Conservation (phyloP, 2,329 filamentous ascomycete genomes). For the Madurella fahalii region DNA sequence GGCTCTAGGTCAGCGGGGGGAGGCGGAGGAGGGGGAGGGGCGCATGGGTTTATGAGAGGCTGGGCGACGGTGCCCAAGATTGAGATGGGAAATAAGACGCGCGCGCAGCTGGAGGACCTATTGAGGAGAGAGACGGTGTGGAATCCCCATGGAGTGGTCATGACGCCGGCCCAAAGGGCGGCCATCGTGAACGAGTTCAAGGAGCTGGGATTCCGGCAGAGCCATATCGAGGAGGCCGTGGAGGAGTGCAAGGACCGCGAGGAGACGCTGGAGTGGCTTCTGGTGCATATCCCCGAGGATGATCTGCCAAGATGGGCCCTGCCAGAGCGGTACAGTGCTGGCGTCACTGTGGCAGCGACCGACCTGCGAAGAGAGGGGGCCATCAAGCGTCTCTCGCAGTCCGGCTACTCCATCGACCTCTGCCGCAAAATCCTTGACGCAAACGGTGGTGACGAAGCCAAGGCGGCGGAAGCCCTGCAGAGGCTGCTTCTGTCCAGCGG, state of each 20-base stretch:
- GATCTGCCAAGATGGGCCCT: conserved; percentile 91
- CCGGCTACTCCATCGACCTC: conserved; percentile 81
- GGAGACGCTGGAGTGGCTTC: conserved; percentile 90
- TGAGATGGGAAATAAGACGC: conserved; percentile 82
- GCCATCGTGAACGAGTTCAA: conserved; percentile 68
- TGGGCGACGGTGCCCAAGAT: conserved; percentile 87
- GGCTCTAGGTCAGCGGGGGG: conserved; percentile 33
- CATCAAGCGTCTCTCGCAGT: conserved; percentile 74
- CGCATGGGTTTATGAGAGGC: conserved; percentile 57
- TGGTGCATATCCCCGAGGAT: conserved; percentile 96
- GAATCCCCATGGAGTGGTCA: conserved; percentile 74
- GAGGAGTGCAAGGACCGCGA: conserved; percentile 86
- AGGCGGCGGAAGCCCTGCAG: conserved; percentile 77
- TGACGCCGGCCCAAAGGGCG: conserved; percentile 54
- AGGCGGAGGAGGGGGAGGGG: conserved; percentile 32
- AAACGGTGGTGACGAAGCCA: conserved; percentile 66
- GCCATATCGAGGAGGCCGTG: conserved; percentile 84
- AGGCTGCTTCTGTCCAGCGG: conserved; percentile 56
- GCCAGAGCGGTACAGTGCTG: conserved; percentile 86
- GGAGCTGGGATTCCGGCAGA: conserved; percentile 79
- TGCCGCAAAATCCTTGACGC: conserved; percentile 74
- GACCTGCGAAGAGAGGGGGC: conserved; percentile 77
- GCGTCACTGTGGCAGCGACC: conserved; percentile 78
- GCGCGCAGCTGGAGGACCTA: conserved; percentile 73
- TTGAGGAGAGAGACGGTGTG: conserved; percentile 76